A percentile compares a stretch with the other conserved stretches of the same genome.
Conservation (phyloP, 257 asterid genomes). For the Sherardia arvensis region DNA sequence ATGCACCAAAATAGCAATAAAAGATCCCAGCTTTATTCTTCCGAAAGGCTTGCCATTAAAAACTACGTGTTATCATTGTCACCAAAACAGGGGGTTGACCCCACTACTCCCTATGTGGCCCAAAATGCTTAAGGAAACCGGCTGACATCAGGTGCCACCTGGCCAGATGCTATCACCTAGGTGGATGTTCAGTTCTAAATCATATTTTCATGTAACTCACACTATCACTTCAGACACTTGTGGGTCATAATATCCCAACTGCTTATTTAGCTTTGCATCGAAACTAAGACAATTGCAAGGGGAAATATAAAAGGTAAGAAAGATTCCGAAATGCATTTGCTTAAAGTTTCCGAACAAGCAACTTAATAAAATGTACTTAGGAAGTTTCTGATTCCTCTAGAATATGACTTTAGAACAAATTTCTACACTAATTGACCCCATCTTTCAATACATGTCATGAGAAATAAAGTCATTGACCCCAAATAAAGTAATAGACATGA, state of each 20-base stretch:
- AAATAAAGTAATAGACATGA: neutral
- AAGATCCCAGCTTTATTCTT: no score
- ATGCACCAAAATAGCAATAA: no score
- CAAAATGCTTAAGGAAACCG: neutral
- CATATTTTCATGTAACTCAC: neutral
- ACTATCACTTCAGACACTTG: neutral
- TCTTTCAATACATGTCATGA: neutral
- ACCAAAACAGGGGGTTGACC: neutral
- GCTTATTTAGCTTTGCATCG: neutral
- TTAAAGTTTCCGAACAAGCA: slow-evolving; percentile 3
- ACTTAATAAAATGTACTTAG: neutral
- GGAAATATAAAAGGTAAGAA: neutral
- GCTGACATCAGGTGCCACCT: neutral
- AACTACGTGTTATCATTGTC: no score
- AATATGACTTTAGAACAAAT: neutral
- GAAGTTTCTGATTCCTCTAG: neutral
- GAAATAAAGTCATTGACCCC: neutral
- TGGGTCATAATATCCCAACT: neutral
- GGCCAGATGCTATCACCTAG: neutral
- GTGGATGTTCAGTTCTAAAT: neutral
- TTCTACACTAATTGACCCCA: neutral
- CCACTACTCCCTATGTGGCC: neutral
- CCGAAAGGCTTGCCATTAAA: no score
- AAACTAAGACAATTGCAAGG: neutral
- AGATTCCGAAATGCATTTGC: neutral